Evolutionary conservation across 768 basidiomycete species (phyloP).

Genomic region (Termitomyces sp.): DNA sequence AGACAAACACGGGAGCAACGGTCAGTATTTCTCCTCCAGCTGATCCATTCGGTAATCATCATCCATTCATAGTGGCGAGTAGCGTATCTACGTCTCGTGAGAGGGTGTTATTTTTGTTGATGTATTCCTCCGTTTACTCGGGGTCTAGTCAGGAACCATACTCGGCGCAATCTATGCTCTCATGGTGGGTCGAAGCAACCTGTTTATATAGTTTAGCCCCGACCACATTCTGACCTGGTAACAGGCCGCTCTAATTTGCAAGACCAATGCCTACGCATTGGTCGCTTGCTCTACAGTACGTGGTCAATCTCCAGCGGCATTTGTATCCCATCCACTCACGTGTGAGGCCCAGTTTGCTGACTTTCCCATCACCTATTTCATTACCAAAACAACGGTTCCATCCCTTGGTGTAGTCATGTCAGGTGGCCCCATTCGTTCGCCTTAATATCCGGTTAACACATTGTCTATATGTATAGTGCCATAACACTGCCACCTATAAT

Average conservation of each 20-base stretch:
- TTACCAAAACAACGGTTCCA: constrained; percentile 32
- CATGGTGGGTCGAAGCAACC: constrained; percentile 18
- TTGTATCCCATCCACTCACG: not conserved
- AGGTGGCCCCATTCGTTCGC: constrained; percentile 10
- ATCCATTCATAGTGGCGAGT: constrained; percentile 31
- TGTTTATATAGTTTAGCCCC: not conserved
- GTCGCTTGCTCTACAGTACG: constrained; percentile 36
- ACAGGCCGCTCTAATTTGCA: constrained; percentile 36
- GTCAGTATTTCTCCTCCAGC: constrained; percentile 11
- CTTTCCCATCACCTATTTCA: constrained; percentile 41
- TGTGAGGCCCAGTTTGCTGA: constrained; percentile 32
- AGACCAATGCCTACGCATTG: constrained; percentile 39
- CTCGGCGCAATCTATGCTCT: constrained; percentile 30
- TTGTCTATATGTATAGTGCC: constrained; percentile 29
- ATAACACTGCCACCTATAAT: constrained; percentile 42
- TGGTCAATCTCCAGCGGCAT: not conserved
- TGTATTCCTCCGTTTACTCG: not conserved
- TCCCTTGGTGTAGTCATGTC: constrained; percentile 43
- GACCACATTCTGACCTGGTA: not conserved
- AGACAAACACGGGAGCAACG: constrained; percentile 50
- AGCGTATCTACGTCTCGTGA: constrained; percentile 40
- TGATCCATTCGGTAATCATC: not conserved
- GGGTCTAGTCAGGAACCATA: constrained; percentile 27
- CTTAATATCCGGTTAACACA: not conserved
- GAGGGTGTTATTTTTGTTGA: constrained; percentile 7